Percentiles rank a stretch among this genome's conserved stretches.
Conservation (phyloP, 495 filamentous ascomycete genomes). For the Chaetomium fimeti region DNA sequence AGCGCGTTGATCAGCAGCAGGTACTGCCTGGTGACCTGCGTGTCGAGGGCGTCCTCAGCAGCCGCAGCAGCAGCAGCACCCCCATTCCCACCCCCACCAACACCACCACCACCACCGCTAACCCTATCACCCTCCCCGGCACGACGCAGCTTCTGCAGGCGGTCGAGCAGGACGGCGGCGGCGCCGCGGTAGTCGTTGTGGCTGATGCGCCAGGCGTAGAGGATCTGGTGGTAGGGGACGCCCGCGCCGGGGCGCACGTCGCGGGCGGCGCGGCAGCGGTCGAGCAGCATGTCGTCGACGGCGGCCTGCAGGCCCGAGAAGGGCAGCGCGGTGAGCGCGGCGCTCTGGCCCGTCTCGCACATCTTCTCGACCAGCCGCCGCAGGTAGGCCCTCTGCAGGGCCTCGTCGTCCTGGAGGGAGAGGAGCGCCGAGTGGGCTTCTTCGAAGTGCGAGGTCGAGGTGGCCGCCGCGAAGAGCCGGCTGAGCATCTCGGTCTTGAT, state of each 20-base stretch:
- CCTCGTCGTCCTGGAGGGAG: constrained; percentile 67
- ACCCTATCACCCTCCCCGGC: constrained; percentile 48
- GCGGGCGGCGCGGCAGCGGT: constrained; percentile 57
- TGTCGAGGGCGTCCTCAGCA: constrained; percentile 53
- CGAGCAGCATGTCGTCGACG: constrained; percentile 73
- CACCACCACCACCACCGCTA: constrained; percentile 47
- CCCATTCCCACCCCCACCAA: constrained; percentile 40
- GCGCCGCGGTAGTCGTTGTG: constrained; percentile 85
- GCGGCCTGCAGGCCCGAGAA: constrained; percentile 71
- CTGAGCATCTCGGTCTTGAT: constrained; percentile 67
- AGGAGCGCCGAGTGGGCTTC: constrained; percentile 77
- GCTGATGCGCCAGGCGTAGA: constrained; percentile 84
- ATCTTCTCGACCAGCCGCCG: constrained; percentile 68
- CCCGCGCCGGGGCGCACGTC: constrained; percentile 58
- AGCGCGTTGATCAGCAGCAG: constrained; percentile 84
- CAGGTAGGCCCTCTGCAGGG: constrained; percentile 63
- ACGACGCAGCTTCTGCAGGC: constrained; percentile 52
- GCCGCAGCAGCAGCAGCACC: constrained; percentile 39
- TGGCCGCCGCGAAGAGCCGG: constrained; percentile 76
- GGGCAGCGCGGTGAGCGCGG: constrained; percentile 69
- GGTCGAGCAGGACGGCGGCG: constrained; percentile 69
- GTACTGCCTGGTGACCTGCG: constrained; percentile 66
- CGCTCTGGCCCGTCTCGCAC: constrained; percentile 62
- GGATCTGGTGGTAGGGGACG: constrained; percentile 71
- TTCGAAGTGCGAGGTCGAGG: constrained; percentile 73